Evolutionary conservation across 2,329 filamentous ascomycete species (phyloP).

Genomic region (Epicoccum sorghinum): DNA sequence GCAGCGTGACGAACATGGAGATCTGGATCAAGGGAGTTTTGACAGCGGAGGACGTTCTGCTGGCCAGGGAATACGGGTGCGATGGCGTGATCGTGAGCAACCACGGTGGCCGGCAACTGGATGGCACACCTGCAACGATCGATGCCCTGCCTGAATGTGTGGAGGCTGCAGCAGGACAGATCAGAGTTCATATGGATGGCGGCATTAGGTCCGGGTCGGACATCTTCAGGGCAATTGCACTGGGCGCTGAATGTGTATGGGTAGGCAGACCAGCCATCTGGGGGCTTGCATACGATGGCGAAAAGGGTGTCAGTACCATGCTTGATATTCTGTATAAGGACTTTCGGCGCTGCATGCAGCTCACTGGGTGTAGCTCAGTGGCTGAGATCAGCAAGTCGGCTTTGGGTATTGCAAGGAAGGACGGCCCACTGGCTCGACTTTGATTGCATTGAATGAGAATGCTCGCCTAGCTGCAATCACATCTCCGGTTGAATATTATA

Average conservation of each 20-base stretch:
- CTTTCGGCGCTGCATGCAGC: slow-evolving; percentile 49
- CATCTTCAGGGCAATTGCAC: slow-evolving; percentile 5
- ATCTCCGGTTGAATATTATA: too few relatives aligned
- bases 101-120: slow-evolving; percentile 3
- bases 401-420: slow-evolving; percentile 34
- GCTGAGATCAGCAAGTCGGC: slow-evolving; percentile 45
- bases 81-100: slow-evolving; percentile 7
- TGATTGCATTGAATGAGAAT: slow-evolving; percentile 6
- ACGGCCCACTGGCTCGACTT: slow-evolving; percentile 44
- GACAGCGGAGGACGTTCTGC: slow-evolving; percentile 7
- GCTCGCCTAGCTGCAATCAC: too few relatives aligned
- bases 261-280: neutral
- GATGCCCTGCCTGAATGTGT: slow-evolving; percentile 6
- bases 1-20: slow-evolving; percentile 7
- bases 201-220: neutral
- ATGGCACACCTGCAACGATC: slow-evolving; percentile 6
- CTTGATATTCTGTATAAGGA: slow-evolving; percentile 36
- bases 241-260: slow-evolving; percentile 7
- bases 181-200: slow-evolving; percentile 3
- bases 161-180: slow-evolving; percentile 1
- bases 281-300: slow-evolving; percentile 3
- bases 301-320: neutral
- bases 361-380: slow-evolving; percentile 47
- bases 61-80: slow-evolving; percentile 5
- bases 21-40: slow-evolving; percentile 7